phyloP scores from a whole-genome alignment of 2,329 filamentous ascomycete species.

The Verticillium isaacii region DNA sequence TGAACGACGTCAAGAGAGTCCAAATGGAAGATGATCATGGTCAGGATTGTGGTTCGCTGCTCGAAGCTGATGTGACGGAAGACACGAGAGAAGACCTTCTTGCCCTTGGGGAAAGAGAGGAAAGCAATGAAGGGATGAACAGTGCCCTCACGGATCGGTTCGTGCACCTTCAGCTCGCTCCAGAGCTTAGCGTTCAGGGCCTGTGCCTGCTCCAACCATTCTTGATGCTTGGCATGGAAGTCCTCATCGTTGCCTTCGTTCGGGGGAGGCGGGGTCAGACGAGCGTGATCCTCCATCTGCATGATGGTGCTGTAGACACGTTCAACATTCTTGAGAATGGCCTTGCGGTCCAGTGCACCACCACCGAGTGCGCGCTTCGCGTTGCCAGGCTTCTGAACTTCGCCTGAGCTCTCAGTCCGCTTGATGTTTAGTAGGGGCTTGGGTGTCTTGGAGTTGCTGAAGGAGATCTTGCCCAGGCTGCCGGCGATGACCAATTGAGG shows the following conservation, averaged over 20 bases:
- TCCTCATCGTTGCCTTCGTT: conserved; percentile 62
- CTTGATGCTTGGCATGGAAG: conserved; percentile 67
- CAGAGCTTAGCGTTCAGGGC: conserved; percentile 77
- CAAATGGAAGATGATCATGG: conserved; percentile 91
- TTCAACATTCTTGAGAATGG: conserved; percentile 81
- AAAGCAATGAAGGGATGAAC: conserved; percentile 95
- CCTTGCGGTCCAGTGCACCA: conserved; percentile 68
- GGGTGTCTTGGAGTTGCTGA: conserved; percentile 97
- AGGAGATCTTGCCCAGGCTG: conserved; percentile 95
- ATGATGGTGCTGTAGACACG: conserved; percentile 83
- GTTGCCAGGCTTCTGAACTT: conserved; percentile 47
- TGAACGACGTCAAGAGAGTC: conserved; percentile 89
- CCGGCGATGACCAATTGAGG: conserved; percentile 95
- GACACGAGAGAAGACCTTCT: conserved; percentile 89
- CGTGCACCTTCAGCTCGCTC: conserved; percentile 85
- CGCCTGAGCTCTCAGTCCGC: conserved; percentile 66
- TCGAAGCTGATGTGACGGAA: conserved; percentile 91
- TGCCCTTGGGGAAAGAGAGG: conserved; percentile 90
- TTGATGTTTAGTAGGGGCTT: conserved; percentile 95
- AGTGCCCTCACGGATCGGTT: conserved; percentile 74
- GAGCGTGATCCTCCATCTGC: conserved; percentile 90
- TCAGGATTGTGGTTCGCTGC: conserved; percentile 90
- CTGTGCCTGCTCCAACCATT: conserved; percentile 71
- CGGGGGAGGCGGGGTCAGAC: conserved; percentile 63
- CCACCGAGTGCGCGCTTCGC: conserved; percentile 33